Base-by-base conservation (phyloP, 2,329 filamentous ascomycete genomes). In the Aspergillus costaricaensis region DNA sequence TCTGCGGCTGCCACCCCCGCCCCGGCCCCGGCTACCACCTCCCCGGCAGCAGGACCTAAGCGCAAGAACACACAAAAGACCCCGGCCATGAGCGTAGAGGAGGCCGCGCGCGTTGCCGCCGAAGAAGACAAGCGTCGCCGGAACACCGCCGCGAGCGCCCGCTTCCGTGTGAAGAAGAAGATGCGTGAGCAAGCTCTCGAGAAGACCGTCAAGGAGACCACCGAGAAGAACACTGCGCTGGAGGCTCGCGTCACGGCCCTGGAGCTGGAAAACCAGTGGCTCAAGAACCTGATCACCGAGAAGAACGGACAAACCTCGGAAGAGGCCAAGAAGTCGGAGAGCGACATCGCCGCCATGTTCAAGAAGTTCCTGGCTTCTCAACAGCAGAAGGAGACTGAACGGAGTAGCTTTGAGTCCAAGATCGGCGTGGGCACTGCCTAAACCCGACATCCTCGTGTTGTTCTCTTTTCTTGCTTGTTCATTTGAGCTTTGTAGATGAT, bases 121-220 rank as follows among this genome's bases (percentile, higher is more conserved):
- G 92, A 96, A 74, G 92, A 96, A 78, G 92, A 96, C 76, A 96
- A 96, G 83, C 89, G 92, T 59, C 87, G 91, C 62, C 88, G 92
- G 62, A 96, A 96, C 79, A 96, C 92, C 1, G 92, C 92, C 15
- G 92, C 92, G 54, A 92, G 89, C 66, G 92, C 92, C n/a, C 89
- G 92, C 36, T 96, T 96, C 84, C 89, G 92, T 60, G 88, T 96
- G 70, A 96, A 96, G 87, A 96, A 96, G 88, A 96, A 96, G 86
- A 91, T 94, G 80, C 89, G 92, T 47, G 92, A 96, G 81, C 89
- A 92, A 76, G 90, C 91, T 6, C 85, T 96, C 52, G 91, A 94
- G 76, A 87, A 86, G 74, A 89, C 86, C 4, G 88, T 91, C 70
- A 92, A 93, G 78, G 92, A 96, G 66, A 91, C 93, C 79, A 86